A percentile compares a stretch with the other conserved stretches of the same genome.
Evolutionary conservation across 2,329 filamentous ascomycete genomes (phyloP).

Genomic region (Colletotrichum shisoi): DNA sequence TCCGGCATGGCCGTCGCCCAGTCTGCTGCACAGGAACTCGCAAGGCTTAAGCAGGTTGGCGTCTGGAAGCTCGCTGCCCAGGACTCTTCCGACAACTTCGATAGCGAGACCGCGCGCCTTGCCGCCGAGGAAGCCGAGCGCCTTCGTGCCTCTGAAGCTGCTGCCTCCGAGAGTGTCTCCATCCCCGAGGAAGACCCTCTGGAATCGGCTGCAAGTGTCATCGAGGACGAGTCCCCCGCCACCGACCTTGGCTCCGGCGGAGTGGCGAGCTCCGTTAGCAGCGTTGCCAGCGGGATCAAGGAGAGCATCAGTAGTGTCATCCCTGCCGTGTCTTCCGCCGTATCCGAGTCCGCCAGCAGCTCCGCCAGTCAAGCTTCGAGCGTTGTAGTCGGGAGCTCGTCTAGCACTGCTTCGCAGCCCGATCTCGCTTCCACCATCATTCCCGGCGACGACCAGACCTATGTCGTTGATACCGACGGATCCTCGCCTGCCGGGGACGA

Average conservation of each 20-base stretch:
- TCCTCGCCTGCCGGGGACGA: constrained; percentile 40
- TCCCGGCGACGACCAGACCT: constrained; percentile 36
- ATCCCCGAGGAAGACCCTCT: constrained; percentile 39
- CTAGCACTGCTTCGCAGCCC: constrained; percentile 16
- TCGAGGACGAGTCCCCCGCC: constrained; percentile 38
- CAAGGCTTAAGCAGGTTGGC: constrained; percentile 81
- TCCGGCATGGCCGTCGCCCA: constrained; percentile 82
- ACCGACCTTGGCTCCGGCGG: constrained; percentile 18
- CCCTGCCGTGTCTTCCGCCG: constrained; percentile 40
- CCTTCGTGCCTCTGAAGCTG: constrained; percentile 46
- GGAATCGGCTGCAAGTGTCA: constrained; percentile 35
- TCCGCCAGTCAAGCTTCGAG: constrained; percentile 41
- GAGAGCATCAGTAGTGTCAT: constrained; percentile 32
- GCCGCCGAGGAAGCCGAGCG: constrained; percentile 58
- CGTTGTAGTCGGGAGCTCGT: constrained; percentile 14
- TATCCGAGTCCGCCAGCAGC: constrained; percentile 41
- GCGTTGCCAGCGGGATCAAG: constrained; percentile 18
- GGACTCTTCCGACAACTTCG: constrained; percentile 82
- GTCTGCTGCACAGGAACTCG: constrained; percentile 79
- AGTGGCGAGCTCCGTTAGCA: constrained; percentile 24
- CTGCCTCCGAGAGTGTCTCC: constrained; percentile 35
- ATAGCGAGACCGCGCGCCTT: constrained; percentile 68
- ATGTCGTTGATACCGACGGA: constrained; percentile 40
- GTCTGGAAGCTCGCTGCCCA: constrained; percentile 80
- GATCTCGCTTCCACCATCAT: constrained; percentile 39